Conservation (phyloP, 495 filamentous ascomycete species). For the Oleoguttula mirabilis region DNA sequence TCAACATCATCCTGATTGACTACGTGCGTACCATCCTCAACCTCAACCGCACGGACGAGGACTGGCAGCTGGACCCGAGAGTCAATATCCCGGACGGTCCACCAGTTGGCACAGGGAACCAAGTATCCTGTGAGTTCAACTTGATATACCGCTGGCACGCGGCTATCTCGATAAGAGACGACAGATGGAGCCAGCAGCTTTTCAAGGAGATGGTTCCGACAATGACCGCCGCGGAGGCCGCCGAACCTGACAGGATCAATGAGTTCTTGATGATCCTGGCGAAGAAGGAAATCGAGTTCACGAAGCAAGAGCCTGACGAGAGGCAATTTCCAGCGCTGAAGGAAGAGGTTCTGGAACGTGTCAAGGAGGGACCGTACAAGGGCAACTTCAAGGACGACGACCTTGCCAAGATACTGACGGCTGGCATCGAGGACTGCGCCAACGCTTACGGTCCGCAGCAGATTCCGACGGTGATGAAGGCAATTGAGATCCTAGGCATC, state of each 20-base stretch:
- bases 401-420: conserved; percentile 47
- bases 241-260: conserved; percentile 7
- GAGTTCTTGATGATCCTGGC: conserved; percentile 8
- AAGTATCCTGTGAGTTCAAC: conserved; percentile 62
- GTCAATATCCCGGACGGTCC: conserved; percentile 29
- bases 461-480: conserved; percentile 59
- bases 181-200: conserved; percentile 51
- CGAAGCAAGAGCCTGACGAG: conserved; percentile 25
- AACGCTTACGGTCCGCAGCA: conserved; percentile 57
- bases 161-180: conserved; percentile 48
- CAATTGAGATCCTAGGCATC: conserved; percentile 76
- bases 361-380: conserved; percentile 24
- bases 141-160: conserved; percentile 65
- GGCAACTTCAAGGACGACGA: conserved; percentile 52
- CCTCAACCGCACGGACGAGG: conserved; percentile 30
- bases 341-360: conserved; percentile 29
- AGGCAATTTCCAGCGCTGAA: conserved; percentile 48
- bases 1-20: conserved; percentile 33
- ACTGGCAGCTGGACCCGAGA: conserved; percentile 31
- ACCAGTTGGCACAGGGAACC: conserved; percentile 44
- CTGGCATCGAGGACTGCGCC: conserved; percentile 38
- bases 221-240: conserved; percentile 9
- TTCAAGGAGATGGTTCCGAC: conserved; percentile 35
- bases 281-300: conserved; percentile 27
- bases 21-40: conserved; percentile 35